These are phyloP conservation scores for Vachellia collinsii DNA, from an alignment of 306 rosid species.

Conservation along the genomic window DNA sequence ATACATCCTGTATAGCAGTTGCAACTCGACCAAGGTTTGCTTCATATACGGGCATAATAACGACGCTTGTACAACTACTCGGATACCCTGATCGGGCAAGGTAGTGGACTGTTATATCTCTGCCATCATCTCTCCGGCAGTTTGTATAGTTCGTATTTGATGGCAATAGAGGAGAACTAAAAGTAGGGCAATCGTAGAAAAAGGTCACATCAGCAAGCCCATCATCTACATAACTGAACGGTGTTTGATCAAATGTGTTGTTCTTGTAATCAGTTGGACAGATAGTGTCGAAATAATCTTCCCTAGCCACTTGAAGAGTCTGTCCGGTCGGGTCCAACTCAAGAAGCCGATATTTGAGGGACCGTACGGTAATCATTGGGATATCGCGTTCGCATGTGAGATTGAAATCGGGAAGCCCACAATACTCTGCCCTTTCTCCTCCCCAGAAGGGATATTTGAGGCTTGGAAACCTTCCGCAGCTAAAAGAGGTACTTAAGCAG, in stretches of 20 bases:
- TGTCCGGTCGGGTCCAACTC: background rate
- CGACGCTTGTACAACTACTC: background rate
- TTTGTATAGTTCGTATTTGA: background rate
- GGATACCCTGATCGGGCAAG: rapidly evolving
- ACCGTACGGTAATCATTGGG: background rate
- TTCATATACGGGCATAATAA: background rate
- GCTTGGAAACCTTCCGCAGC: background rate
- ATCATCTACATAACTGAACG: background rate
- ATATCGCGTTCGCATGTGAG: background rate
- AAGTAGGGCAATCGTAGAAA: slow-evolving; percentile 20
- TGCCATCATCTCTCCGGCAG: background rate
- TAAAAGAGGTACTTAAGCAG: slow-evolving; percentile 3
- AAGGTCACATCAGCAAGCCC: background rate
- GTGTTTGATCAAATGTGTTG: slow-evolving; percentile 14
- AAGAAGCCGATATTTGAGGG: slow-evolving; percentile 36
- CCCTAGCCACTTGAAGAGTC: slow-evolving; percentile 35
- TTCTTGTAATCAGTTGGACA: background rate
- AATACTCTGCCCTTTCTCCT: background rate
- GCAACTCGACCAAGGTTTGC: background rate
- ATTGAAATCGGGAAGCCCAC: slow-evolving; percentile 14
- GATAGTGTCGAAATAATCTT: slow-evolving; percentile 5
- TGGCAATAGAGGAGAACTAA: background rate
- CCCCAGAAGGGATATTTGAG: slow-evolving; percentile 49
- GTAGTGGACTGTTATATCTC: background rate
- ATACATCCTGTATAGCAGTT: background rate